phyloP scores from a whole-genome alignment of 495 filamentous ascomycete genomes.

The Astrothelium macrocarpum region DNA sequence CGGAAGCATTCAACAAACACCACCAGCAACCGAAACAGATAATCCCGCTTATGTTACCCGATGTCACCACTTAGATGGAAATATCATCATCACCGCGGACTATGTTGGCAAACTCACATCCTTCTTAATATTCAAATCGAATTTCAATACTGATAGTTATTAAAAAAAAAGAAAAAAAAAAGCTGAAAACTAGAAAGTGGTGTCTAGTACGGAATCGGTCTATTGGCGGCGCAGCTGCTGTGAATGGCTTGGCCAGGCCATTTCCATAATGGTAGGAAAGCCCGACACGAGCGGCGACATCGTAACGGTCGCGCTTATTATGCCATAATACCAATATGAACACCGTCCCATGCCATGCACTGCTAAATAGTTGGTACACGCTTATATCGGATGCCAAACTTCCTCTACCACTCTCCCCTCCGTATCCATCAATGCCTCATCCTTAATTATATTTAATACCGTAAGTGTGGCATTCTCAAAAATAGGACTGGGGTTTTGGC shows the following conservation, averaged over 20 bases:
- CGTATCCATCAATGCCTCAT: background rate
- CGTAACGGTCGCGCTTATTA: background rate
- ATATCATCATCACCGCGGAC: background rate
- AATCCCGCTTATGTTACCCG: background rate
- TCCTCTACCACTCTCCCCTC: background rate
- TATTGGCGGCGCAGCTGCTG: background rate
- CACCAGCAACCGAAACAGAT: background rate
- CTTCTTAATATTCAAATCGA: no score
- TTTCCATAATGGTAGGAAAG: background rate
- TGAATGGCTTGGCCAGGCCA: background rate
- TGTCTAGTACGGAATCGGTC: background rate
- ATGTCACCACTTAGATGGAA: background rate
- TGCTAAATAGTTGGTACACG: background rate
- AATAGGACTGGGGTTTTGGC: background rate
- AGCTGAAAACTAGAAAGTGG: background rate
- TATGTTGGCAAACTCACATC: no score
- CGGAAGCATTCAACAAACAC: background rate
- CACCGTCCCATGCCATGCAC: background rate
- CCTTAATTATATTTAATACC: background rate
- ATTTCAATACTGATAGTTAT: no score
- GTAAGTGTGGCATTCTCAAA: background rate
- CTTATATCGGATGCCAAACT: background rate
- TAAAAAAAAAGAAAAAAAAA: no score
- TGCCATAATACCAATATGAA: background rate
- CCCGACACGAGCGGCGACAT: background rate